phyloP scores from a whole-genome alignment of 1,284 basidiomycete genomes.

The Pisolithus thermaeus region DNA sequence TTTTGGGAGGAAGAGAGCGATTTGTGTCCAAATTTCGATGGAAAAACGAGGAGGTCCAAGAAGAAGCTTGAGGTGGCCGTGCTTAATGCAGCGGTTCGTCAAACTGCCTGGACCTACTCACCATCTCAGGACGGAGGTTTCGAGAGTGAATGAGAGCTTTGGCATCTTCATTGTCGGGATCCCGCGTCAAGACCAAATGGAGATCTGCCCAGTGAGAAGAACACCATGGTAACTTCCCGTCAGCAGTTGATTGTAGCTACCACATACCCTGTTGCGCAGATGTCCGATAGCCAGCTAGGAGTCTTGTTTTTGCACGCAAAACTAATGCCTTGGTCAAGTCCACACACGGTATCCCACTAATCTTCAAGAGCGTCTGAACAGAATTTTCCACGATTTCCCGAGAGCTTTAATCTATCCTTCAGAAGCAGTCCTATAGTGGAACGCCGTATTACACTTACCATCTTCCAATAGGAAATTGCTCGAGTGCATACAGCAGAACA shows the following conservation, averaged over 20 bases:
- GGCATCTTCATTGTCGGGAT: conserved; percentile 66
- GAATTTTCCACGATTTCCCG: conserved; percentile 67
- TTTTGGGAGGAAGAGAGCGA: conserved; percentile 54
- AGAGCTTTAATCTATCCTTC: conserved; percentile 31
- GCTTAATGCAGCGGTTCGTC: not conserved
- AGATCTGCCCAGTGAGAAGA: conserved; percentile 41
- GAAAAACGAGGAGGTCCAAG: conserved; percentile 44
- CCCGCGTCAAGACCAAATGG: conserved; percentile 54
- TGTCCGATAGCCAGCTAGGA: conserved; percentile 51
- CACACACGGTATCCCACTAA: conserved; percentile 46
- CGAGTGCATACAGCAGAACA: conserved; percentile 57
- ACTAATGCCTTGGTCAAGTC: conserved; percentile 56
- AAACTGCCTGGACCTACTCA: conserved; percentile 4
- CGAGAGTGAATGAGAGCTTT: conserved; percentile 47
- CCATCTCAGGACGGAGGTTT: conserved; percentile 29
- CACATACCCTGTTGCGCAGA: conserved; percentile 59
- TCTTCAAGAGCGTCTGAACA: conserved; percentile 61
- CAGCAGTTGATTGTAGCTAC: conserved; percentile 12
- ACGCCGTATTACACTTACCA: conserved; percentile 27
- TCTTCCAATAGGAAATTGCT: conserved; percentile 42
- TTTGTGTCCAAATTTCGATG: conserved; percentile 65
- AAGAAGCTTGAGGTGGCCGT: conserved; percentile 13
- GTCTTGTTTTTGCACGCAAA: conserved; percentile 55
- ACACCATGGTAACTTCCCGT: conserved; percentile 1
- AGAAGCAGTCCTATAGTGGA: conserved; percentile 14